Evolutionary conservation across 192 early-diverging fungal species (phyloP).

Genomic region (Coemansia pectinata): DNA sequence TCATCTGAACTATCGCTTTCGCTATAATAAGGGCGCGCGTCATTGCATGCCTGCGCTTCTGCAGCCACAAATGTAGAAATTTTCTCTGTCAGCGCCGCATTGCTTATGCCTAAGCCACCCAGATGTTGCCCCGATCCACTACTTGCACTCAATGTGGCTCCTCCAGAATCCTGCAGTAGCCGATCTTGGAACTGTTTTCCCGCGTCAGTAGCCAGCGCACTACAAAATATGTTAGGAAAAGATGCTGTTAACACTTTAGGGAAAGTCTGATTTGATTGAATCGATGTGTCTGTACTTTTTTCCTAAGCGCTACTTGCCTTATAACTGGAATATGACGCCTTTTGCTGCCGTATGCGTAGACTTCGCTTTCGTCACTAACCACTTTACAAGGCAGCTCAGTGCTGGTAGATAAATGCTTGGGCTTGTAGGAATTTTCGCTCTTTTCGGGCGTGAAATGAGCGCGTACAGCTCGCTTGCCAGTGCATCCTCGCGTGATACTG

Average conservation of each 20-base stretch:
- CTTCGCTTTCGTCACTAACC: neutral
- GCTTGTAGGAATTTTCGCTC: neutral
- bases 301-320: constrained; percentile 17
- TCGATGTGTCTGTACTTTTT: neutral
- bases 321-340: constrained; percentile 14
- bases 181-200: neutral
- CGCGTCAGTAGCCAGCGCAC: neutral
- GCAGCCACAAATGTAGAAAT: neutral
- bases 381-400: neutral
- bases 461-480: constrained; percentile 15
- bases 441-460: constrained; percentile 28
- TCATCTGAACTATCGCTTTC: neutral
- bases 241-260: neutral
- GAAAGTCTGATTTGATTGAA: neutral
- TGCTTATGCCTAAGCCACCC: neutral
- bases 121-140: neutral
- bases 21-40: neutral
- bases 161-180: neutral
- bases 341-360: constrained; percentile 4
- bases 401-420: neutral
- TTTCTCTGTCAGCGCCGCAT: neutral
- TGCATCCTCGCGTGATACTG: constrained; percentile 25
- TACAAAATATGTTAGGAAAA: neutral
- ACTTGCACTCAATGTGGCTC: neutral
- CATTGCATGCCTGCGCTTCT: constrained; percentile 7